Percentiles rank a stretch among this genome's conserved stretches.
These are phyloP conservation scores for Pleurotus giganteus DNA, from an alignment of 768 basidiomycete species.

Conservation along the genomic window DNA sequence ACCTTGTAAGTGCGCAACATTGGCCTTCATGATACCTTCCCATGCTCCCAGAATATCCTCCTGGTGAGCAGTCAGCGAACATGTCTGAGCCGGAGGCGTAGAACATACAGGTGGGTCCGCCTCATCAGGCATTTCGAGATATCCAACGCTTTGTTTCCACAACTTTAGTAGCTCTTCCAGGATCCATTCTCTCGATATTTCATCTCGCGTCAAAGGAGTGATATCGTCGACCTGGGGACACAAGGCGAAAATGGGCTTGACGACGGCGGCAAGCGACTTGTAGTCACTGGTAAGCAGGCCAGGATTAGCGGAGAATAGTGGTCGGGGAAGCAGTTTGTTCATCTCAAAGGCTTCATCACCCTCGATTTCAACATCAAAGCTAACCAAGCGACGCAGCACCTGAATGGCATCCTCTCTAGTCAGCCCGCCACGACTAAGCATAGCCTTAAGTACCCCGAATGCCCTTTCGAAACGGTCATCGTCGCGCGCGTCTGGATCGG, in stretches of 20 bases:
- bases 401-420: conserved; percentile 56
- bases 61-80: conserved; percentile 21
- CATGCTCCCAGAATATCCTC: conserved; percentile 52
- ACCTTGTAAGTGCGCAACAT: conserved; percentile 48
- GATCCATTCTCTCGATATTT: conserved; percentile 51
- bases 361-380: conserved; percentile 24
- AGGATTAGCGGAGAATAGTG: conserved; percentile 55
- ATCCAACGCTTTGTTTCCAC: conserved; percentile 48
- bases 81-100: background rate
- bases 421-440: conserved; percentile 54
- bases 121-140: conserved; percentile 44
- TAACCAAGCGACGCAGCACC: conserved; percentile 39
- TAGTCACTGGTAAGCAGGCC: conserved; percentile 56
- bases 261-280: conserved; percentile 39
- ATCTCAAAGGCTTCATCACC: conserved; percentile 40
- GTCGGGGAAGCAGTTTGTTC: conserved; percentile 46
- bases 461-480: conserved; percentile 41
- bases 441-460: conserved; percentile 48
- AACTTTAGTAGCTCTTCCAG: conserved; percentile 49
- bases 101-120: conserved; percentile 48
- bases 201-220: conserved; percentile 53
- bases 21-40: conserved; percentile 53
- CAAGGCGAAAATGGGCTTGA: conserved; percentile 53
- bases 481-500: conserved; percentile 31
- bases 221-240: conserved; percentile 54